Conservation (phyloP, 352 stramenopile genomes). For the Bremia lactucae region DNA sequence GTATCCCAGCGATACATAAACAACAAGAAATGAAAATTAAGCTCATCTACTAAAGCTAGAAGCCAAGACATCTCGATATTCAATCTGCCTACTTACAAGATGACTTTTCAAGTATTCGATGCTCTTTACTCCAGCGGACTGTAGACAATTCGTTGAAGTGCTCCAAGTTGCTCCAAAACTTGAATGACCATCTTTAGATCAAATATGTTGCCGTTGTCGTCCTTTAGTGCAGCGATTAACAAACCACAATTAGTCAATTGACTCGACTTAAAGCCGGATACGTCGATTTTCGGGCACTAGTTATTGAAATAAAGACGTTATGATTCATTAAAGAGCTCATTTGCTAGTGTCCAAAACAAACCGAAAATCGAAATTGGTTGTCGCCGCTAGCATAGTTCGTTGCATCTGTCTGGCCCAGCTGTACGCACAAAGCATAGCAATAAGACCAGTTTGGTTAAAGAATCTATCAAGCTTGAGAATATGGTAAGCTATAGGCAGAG, state of each 20-base stretch:
- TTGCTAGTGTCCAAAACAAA: slow-evolving; percentile 18
- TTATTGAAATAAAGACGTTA: slow-evolving; percentile 1
- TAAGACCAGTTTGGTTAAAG: slow-evolving; percentile 23
- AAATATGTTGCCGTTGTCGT: slow-evolving; percentile 61
- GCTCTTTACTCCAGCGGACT: slow-evolving; percentile 68
- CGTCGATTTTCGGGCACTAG: slow-evolving; percentile 60
- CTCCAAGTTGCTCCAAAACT: slow-evolving; percentile 65
- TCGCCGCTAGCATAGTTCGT: slow-evolving; percentile 49
- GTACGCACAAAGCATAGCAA: slow-evolving; percentile 21
- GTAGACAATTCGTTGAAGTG: slow-evolving; percentile 80
- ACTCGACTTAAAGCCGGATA: slow-evolving; percentile 63
- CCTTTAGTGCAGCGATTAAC: slow-evolving; percentile 71
- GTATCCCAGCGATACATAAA: too few relatives aligned
- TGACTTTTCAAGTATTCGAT: slow-evolving; percentile 2
- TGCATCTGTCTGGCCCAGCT: slow-evolving; percentile 59
- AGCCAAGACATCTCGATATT: too few relatives aligned
- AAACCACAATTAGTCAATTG: slow-evolving; percentile 84
- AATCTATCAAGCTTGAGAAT: neutral
- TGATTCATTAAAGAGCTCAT: neutral
- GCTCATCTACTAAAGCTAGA: too few relatives aligned
- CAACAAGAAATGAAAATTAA: too few relatives aligned
- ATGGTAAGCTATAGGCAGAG: neutral
- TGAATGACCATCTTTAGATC: slow-evolving; percentile 86
- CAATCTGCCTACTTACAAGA: too few relatives aligned
- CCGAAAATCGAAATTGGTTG: slow-evolving; percentile 83